Conservation (phyloP, 2,329 filamentous ascomycete species). For the Claviceps arundinis region DNA sequence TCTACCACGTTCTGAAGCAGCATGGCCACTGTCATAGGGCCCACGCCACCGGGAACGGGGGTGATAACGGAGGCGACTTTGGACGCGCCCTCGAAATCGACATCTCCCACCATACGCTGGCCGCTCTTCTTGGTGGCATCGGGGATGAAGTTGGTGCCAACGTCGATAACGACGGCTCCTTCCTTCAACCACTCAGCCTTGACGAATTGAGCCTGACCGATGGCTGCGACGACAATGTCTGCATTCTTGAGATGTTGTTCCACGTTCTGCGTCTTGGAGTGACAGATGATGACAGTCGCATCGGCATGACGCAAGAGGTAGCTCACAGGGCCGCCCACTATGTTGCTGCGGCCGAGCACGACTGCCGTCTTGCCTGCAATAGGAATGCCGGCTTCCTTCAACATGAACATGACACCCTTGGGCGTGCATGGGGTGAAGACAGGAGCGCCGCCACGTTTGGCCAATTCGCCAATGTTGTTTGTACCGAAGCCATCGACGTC, state of each 20-base stretch:
- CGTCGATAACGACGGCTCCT: conserved; percentile 91
- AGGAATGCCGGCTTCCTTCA: conserved; percentile 72
- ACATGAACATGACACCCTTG: conserved; percentile 88
- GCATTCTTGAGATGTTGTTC: conserved; percentile 65
- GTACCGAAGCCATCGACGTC: conserved; percentile 97
- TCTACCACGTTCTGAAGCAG: conserved; percentile 89
- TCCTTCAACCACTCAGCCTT: conserved; percentile 94
- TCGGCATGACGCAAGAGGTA: conserved; percentile 91
- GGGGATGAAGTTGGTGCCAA: conserved; percentile 90
- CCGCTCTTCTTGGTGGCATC: conserved; percentile 87
- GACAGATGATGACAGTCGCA: conserved; percentile 92
- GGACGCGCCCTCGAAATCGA: conserved; percentile 75
- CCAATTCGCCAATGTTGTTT: conserved; percentile 88
- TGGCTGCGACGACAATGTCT: conserved; percentile 83
- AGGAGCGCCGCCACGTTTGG: conserved; percentile 83
- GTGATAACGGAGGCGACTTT: conserved; percentile 88
- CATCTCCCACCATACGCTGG: conserved; percentile 83
- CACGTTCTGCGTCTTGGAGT: conserved; percentile 71
- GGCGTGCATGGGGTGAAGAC: conserved; percentile 92
- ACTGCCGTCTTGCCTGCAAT: conserved; percentile 85
- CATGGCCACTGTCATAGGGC: conserved; percentile 99
- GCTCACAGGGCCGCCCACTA: conserved; percentile 93
- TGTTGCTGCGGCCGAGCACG: conserved; percentile 88
- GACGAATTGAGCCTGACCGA: conserved; percentile 76
- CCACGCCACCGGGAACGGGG: conserved; percentile 90